Conservation (phyloP, 805 yeast species). For the Brettanomyces nanus region DNA sequence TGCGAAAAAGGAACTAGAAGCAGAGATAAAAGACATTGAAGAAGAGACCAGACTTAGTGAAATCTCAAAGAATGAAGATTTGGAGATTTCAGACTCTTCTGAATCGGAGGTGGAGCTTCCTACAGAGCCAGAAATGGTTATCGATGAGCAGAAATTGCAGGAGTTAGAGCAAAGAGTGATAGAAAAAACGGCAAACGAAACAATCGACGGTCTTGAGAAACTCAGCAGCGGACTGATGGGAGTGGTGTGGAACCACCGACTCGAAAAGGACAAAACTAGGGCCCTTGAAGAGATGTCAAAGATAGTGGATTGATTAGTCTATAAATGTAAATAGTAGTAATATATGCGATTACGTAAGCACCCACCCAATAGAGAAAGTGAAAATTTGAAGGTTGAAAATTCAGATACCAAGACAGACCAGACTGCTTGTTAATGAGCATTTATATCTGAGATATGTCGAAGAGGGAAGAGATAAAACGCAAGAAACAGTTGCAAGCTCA, state of each 20-base stretch:
- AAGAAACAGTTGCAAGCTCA: conserved; percentile 40
- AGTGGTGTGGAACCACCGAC: conserved; percentile 61
- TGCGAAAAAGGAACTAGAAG: not conserved
- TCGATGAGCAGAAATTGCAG: conserved; percentile 8
- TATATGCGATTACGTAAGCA: too few species aligned
- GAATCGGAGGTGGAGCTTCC: conserved; percentile 6
- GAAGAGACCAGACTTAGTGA: not conserved
- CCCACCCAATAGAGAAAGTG: too few species aligned
- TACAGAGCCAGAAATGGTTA: not conserved
- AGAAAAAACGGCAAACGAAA: conserved; percentile 28
- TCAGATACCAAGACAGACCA: too few species aligned
- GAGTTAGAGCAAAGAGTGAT: conserved; percentile 24
- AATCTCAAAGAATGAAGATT: not conserved
- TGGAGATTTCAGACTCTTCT: not conserved
- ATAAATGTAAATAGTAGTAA: too few species aligned
- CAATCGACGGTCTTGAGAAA: conserved; percentile 52
- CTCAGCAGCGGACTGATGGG: conserved; percentile 65
- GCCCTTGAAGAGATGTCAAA: not conserved
- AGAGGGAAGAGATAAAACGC: conserved; percentile 34
- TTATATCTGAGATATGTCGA: conserved; percentile 12
- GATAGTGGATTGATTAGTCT: too few species aligned
- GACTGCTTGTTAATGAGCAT: too few species aligned
- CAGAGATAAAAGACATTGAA: not conserved
- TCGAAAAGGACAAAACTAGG: conserved; percentile 34
- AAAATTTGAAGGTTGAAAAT: too few species aligned